Base-by-base conservation (phyloP, 2,329 filamentous ascomycete genomes). In the Ascocoryne sarcoides region DNA sequence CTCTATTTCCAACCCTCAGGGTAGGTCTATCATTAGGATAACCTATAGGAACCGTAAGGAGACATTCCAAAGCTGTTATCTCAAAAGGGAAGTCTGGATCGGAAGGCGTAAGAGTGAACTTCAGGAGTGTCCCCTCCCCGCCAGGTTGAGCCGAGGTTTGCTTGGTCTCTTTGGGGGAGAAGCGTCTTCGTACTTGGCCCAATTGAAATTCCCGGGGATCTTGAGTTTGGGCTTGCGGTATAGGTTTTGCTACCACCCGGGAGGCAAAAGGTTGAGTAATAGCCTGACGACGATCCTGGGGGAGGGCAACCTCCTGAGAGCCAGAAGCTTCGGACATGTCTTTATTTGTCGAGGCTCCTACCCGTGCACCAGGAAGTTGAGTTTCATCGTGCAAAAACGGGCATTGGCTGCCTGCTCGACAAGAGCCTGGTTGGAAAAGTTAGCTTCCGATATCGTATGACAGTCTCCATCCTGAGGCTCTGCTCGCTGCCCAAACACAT, bases 51-150 rank as follows among this genome's bases (percentile, higher is more conserved):
- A 92, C 69, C 37, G 66, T 70, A 28, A 92, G 63, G 32, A 76
- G 68, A 57, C 83, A 89, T 30, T 83, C 70, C 21, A 92, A 66
- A 29, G 72, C 66, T 18, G 77, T 71, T 55, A 90, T 66, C 46
- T 88, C 82, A 60, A 85, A 90, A 1, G 85, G 82, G 53, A 92
- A 90, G 55, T 92, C 85, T 0, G 85, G 85, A 57, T 92, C 85
- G 4, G 84, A 87, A 4, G 85, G 85, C 10, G 63, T 64, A 46
- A 92, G 63, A 37, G 68, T 75, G 60, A 90, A 84, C 8, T 67
- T 62, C 29, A 89, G 61, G 12, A 73, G 69, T 0, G 74, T 76
- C 12, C 7, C 7, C 23, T 12, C 23, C 12, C 23, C 7, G 12
- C 23, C 23, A 26, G 23, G 23, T 12, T 26, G 23, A 14, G 40